Evolutionary conservation across 345 rosid genomes (phyloP).

Genomic region (Combretum micranthum): DNA sequence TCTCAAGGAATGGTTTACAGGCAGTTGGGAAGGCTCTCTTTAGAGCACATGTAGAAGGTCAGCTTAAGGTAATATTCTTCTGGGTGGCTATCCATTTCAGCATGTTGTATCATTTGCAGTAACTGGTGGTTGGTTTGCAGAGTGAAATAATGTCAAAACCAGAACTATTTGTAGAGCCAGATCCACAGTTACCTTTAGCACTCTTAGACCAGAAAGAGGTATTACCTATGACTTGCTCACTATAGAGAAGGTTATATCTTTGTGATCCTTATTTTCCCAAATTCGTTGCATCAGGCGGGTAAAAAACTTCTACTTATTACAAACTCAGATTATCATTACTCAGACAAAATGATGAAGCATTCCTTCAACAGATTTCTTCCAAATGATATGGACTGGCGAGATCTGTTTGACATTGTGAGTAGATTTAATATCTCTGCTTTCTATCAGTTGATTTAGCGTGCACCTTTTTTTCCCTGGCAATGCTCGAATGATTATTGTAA

Average conservation of each 20-base stretch:
- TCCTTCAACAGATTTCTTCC: slow-evolving; percentile 87
- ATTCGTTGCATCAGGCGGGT: slow-evolving; percentile 65
- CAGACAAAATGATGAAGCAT: slow-evolving; percentile 96
- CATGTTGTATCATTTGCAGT: slow-evolving; percentile 4
- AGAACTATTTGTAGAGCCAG: slow-evolving; percentile 91
- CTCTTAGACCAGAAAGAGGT: slow-evolving; percentile 97
- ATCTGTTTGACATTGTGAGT: slow-evolving; percentile 82
- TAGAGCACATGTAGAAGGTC: slow-evolving; percentile 97
- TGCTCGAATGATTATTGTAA: too few species aligned
- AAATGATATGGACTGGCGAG: slow-evolving; percentile 89
- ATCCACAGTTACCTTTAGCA: slow-evolving; percentile 87
- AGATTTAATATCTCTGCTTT: background rate
- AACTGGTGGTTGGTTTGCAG: slow-evolving; percentile 27
- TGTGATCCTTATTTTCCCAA: slow-evolving; percentile 8
- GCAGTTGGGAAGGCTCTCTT: slow-evolving; percentile 95
- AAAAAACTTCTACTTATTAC: slow-evolving; percentile 91
- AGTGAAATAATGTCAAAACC: slow-evolving; percentile 96
- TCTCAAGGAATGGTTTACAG: slow-evolving; percentile 34
- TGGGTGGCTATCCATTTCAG: background rate
- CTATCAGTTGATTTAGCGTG: background rate
- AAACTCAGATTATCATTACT: slow-evolving; percentile 91
- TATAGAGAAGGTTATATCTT: slow-evolving; percentile 3
- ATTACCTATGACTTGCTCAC: slow-evolving; percentile 8
- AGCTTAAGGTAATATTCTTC: slow-evolving; percentile 59
- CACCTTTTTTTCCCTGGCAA: background rate